phyloP scores from a whole-genome alignment of 805 yeast species.

The Lipomyces chichibuensis region DNA sequence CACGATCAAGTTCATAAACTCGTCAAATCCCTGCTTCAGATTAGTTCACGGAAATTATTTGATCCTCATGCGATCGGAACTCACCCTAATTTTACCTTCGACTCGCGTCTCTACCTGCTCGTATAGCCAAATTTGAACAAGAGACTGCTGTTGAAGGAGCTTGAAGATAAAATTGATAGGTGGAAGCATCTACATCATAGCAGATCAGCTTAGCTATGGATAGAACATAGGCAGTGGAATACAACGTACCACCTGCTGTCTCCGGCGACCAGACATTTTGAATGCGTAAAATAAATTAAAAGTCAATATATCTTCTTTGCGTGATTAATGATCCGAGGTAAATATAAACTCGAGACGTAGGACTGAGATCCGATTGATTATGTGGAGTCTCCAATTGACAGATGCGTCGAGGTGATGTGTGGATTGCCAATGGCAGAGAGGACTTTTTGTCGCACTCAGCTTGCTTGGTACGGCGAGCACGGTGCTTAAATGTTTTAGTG shows the following conservation, averaged over 20 bases:
- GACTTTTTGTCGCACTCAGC: background rate
- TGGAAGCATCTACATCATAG: conserved; percentile 61
- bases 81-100: conserved; percentile 70
- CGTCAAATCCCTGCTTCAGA: conserved; percentile 77
- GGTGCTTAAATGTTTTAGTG: background rate
- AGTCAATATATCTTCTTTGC: background rate
- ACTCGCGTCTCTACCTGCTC: conserved; percentile 80
- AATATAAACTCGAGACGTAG: background rate
- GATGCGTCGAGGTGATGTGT: background rate
- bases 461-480: background rate
- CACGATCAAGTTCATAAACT: conserved; percentile 85
- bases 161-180: conserved; percentile 92
- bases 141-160: conserved; percentile 76
- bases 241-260: conserved; percentile 51
- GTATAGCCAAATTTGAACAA: conserved; percentile 84
- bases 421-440: background rate
- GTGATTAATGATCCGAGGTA: background rate
- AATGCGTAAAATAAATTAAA: too few species aligned
- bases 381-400: background rate
- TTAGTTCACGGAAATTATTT: background rate
- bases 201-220: background rate
- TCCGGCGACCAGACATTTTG: conserved; percentile 50
- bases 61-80: conserved; percentile 9
- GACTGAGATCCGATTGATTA: background rate
- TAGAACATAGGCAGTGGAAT: background rate